Evolutionary conservation across 2,329 filamentous ascomycete genomes (phyloP), one percentile per base, ranked within the genome.

Genomic region (Ascosphaera pollenicola): DNA sequence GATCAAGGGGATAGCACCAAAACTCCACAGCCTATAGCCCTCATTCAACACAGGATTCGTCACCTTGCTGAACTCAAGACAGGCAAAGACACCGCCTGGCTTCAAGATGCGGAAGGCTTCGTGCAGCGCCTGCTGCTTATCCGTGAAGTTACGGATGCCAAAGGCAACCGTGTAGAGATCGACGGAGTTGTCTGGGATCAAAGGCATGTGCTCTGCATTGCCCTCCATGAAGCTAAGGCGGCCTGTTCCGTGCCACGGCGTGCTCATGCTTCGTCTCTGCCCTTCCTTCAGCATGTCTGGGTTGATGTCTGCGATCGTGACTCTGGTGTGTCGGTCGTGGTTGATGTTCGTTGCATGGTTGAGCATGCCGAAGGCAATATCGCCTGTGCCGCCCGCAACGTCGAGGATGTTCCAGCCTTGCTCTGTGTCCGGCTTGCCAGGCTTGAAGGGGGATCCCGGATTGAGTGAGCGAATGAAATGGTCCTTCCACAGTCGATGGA

Each of bases 161-260:
- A 98, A 98, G 0, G 87, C 84, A 2, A 98, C 89, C 0, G 89
- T 98, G 63, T 98, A 98, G 3, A 98, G 68, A 56, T 98, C 89
- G 40, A 95, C 67, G n/a, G 70, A 78, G 52, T 69, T 66, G 49
- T 72, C 65, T 2, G 75, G 66, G 40, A 94, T 70, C 15, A 60
- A 58, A 2, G 62, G 49, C 21, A 95, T 69, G 38, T 72, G 62
- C 53, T 94, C 82, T 7, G 89, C 89, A 54, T 98, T 93, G 44
- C 83, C 87, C 51, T 92, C 78, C 48, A 94, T 68, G 60, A 93
- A 98, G 40, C 59, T 56, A n/a, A 77, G 53, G 2, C 71, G 59
- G 8, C 61, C 56, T 1, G 62, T 62, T 39, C 65, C 61, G 40
- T 66, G 67, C 52, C 75, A 75, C 1, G 69, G 66, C 0, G 72